phyloP scores from a whole-genome alignment of 1,284 basidiomycete genomes.

The Athelia sp. region DNA sequence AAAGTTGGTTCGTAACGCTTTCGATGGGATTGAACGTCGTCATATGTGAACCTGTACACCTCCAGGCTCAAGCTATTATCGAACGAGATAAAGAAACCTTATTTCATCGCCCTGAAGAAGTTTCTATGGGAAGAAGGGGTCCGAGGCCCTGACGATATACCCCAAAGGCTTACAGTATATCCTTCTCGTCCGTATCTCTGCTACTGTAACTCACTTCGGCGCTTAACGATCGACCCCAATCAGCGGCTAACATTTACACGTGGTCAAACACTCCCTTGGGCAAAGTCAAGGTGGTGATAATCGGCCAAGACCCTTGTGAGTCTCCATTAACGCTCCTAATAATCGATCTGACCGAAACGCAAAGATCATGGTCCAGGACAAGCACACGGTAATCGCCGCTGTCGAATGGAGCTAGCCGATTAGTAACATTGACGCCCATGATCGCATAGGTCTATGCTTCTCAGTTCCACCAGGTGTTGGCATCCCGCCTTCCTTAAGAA shows the following conservation, averaged over 20 bases:
- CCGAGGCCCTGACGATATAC: conserved; percentile 43
- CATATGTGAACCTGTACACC: conserved; percentile 1
- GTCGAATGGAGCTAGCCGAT: background rate
- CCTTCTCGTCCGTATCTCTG: conserved; percentile 56
- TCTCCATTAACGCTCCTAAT: too few relatives aligned
- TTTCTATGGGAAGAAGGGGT: conserved; percentile 70
- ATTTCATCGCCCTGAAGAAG: conserved; percentile 67
- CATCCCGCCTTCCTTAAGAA: conserved; percentile 77
- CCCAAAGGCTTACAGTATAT: conserved; percentile 46
- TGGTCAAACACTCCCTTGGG: conserved; percentile 81
- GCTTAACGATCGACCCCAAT: background rate
- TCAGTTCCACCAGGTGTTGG: conserved; percentile 75
- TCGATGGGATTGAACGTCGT: background rate
- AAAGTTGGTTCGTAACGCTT: conserved; percentile 71
- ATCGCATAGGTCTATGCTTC: conserved; percentile 70
- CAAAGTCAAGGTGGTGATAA: conserved; percentile 73
- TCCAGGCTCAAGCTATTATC: conserved; percentile 67
- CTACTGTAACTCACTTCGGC: too few relatives aligned
- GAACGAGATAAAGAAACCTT: conserved; percentile 69
- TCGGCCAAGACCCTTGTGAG: conserved; percentile 61
- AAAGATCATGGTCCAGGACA: conserved; percentile 63
- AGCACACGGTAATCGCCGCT: conserved; percentile 54
- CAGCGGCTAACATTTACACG: conserved; percentile 72
- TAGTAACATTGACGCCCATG: too few relatives aligned
- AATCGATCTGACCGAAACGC: too few relatives aligned